Evolutionary conservation across 352 stramenopile genomes (phyloP).

Genomic region (Phytopythium kandeliae): DNA sequence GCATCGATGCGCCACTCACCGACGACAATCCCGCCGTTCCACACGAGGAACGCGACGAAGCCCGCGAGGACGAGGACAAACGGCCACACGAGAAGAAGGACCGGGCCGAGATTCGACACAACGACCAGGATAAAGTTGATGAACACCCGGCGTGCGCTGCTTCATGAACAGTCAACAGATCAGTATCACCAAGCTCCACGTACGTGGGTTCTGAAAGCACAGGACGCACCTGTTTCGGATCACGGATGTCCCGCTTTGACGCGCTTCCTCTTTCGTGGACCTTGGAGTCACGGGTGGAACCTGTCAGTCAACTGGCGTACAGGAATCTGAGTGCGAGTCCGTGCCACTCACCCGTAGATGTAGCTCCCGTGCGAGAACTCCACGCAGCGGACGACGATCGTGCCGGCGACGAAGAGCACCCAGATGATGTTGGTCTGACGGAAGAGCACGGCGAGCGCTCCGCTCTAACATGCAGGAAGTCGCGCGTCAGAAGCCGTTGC

Average conservation of each 20-base stretch:
- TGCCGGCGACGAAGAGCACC: constrained; percentile 83
- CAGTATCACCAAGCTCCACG: not conserved
- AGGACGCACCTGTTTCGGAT: constrained; percentile 24
- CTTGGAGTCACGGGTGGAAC: constrained; percentile 6
- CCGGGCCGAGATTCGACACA: constrained; percentile 34
- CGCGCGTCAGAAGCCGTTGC: no score
- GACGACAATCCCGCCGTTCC: constrained; percentile 77
- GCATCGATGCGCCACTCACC: constrained; percentile 40
- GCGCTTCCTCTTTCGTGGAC: constrained; percentile 28
- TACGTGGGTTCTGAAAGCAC: not conserved
- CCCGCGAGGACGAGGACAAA: constrained; percentile 48
- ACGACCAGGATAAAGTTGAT: constrained; percentile 60
- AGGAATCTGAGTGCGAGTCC: not conserved
- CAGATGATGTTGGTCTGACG: constrained; percentile 91
- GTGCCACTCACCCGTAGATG: constrained; percentile 58
- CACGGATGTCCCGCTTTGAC: constrained; percentile 8
- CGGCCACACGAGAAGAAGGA: constrained; percentile 66
- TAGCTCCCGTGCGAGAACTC: constrained; percentile 56
- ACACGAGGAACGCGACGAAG: constrained; percentile 62
- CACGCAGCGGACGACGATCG: constrained; percentile 55
- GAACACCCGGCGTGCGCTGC: constrained; percentile 35
- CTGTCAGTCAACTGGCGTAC: not conserved
- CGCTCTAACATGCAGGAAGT: constrained; percentile 33
- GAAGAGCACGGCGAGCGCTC: constrained; percentile 72
- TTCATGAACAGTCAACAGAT: not conserved